Percentiles rank a stretch among this genome's conserved stretches.
Evolutionary conservation across 371 early-diverging fungal species (phyloP).

Genomic region (Saksenaea oblongispora): DNA sequence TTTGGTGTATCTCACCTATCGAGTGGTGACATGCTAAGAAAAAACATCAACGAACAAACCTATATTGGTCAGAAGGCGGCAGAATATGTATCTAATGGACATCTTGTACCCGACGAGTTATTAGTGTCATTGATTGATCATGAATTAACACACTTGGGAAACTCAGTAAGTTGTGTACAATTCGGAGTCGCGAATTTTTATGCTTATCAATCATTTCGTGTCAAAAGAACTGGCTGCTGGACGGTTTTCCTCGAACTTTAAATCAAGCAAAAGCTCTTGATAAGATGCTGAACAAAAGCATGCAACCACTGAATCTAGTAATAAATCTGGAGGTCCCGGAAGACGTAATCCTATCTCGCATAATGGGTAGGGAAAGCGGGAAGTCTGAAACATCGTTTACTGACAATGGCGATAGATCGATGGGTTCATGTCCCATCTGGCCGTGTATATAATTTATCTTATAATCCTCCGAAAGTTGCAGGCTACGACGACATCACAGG

Average conservation of each 20-base stretch:
- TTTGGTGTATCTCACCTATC: slow-evolving; percentile 73
- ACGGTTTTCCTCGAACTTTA: slow-evolving; percentile 96
- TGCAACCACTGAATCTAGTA: slow-evolving; percentile 80
- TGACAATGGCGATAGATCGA: slow-evolving; percentile 60
- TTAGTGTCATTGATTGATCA: slow-evolving; percentile 74
- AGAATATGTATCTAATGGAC: slow-evolving; percentile 54
- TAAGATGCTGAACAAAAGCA: slow-evolving; percentile 48
- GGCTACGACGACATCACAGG: slow-evolving; percentile 95
- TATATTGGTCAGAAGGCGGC: slow-evolving; percentile 67
- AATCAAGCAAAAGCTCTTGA: slow-evolving; percentile 86
- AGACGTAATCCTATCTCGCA: slow-evolving; percentile 86
- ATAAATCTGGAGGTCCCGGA: slow-evolving; percentile 92
- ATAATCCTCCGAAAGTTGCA: slow-evolving; percentile 86
- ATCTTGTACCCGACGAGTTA: slow-evolving; percentile 78
- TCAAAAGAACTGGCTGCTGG: slow-evolving; percentile 81
- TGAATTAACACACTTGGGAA: slow-evolving; percentile 60
- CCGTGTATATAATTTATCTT: slow-evolving; percentile 89
- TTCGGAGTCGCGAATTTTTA: slow-evolving; percentile 3
- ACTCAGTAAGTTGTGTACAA: slow-evolving; percentile 31
- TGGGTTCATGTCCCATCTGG: slow-evolving; percentile 95
- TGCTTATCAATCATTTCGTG: background rate
- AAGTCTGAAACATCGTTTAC: background rate
- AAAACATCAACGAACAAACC: slow-evolving; percentile 73
- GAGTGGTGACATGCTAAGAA: slow-evolving; percentile 84
- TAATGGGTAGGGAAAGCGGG: slow-evolving; percentile 59